A percentile compares a stretch with the other conserved stretches of the same genome.
Conservation (phyloP, 345 rosid species). For the Hirschfeldia incana region DNA sequence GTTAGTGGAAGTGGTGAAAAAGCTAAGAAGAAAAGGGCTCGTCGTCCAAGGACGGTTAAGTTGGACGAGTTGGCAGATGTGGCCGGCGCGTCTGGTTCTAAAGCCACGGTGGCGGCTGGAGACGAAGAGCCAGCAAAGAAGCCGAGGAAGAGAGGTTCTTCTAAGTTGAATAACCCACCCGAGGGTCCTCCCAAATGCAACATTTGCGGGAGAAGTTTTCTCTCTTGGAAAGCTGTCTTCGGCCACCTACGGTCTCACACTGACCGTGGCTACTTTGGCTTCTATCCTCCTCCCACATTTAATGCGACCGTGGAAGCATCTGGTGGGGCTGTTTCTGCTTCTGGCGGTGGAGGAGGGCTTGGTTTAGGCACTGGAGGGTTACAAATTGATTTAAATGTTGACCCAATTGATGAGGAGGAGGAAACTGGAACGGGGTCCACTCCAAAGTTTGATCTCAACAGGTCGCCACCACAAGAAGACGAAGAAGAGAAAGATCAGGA, state of each 20-base stretch:
- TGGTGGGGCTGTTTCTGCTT: background rate
- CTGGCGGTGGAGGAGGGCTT: background rate
- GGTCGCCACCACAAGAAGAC: background rate
- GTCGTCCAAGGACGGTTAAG: background rate
- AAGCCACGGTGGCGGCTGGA: background rate
- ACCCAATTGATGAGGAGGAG: background rate
- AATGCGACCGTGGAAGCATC: background rate
- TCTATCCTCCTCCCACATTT: background rate
- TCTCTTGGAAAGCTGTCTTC: conserved; percentile 12
- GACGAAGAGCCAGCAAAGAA: background rate
- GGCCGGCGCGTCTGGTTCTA: background rate
- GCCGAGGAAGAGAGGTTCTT: background rate
- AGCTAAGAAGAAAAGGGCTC: background rate
- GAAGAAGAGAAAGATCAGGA: background rate
- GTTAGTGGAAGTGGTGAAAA: background rate
- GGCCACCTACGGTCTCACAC: conserved; percentile 8
- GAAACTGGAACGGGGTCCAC: background rate
- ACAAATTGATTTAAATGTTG: background rate
- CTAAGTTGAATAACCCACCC: background rate
- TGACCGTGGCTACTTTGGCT: background rate
- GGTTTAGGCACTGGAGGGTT: background rate
- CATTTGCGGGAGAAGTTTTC: background rate
- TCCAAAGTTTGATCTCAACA: conserved; percentile 22
- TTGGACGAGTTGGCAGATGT: background rate
- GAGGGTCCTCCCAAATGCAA: background rate